These are phyloP conservation scores for Leccinellum luteum DNA, from an alignment of 768 basidiomycete species.

Conservation along the genomic window DNA sequence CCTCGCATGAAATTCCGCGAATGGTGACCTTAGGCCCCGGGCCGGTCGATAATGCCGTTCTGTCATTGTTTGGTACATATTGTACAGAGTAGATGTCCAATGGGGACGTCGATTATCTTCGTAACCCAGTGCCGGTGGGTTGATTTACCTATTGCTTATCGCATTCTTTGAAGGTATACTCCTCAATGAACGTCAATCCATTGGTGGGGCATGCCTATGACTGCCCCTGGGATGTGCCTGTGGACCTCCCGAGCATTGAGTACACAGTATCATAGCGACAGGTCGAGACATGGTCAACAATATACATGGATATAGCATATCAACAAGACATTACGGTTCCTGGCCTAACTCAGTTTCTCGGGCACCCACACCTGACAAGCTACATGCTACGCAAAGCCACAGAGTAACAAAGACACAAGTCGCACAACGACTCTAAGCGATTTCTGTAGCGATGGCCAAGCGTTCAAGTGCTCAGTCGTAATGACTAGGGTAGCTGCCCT, in stretches of 20 bases:
- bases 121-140: too few relatives aligned
- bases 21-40: too few relatives aligned
- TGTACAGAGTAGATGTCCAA: too few relatives aligned
- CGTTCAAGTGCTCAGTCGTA: slow-evolving; percentile 10
- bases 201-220: not conserved
- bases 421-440: not conserved
- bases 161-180: too few relatives aligned
- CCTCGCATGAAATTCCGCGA: too few relatives aligned
- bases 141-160: not conserved
- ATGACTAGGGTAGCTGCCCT: not conserved
- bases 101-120: too few relatives aligned
- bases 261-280: not conserved
- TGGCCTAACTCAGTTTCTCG: not conserved
- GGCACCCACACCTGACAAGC: not conserved
- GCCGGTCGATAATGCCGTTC: too few relatives aligned
- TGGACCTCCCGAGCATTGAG: too few relatives aligned
- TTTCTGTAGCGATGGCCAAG: not conserved
- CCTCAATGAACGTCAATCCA: too few relatives aligned
- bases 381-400: not conserved
- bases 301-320: not conserved
- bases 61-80: too few relatives aligned
- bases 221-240: not conserved
- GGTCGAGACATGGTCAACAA: not conserved
- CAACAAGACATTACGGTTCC: not conserved
- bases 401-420: not conserved